Evolutionary conservation across 2,329 filamentous ascomycete genomes (phyloP), one percentile per base, ranked within the genome.

Genomic region (Arthrobotrys pseudoclavata): DNA sequence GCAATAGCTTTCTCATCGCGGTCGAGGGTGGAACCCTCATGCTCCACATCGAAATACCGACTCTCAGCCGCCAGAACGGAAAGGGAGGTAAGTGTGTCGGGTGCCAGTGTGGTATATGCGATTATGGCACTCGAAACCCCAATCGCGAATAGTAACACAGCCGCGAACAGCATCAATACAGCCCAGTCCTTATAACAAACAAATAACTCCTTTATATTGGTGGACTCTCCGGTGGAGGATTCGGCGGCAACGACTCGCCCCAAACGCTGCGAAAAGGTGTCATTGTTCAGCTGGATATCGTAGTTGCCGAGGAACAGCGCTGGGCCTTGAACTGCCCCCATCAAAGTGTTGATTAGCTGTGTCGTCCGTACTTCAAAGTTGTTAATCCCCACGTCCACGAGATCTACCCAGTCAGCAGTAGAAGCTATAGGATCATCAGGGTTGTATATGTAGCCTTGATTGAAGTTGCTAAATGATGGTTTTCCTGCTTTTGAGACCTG

Each of bases 361-460:
- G 55, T 15, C 55, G 6, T 42, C 10, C 55, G 31, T 22, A 61
- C 15, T 24, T 61, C 29, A 24, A 61, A 61, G 31, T 37, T 40
- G 2, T 40, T 18, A 5, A 42, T 22, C 18, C 55, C 55, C 31
- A 61, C 55, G 6, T 61, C 55, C 6, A n/a, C 55, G 6, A 61
- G 0, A 15, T 61, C 31, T 24, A 61, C 29, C 55, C 55, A 61
- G 29, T 20, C 15, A 15, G 9, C 34, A 6, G 12, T 18, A 13
- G 18, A 22, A 15, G 55, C 12, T 15, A 61, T 12, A 1, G 29
- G 15, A 26, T 61, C 31, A 15, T 61, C 55, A 26, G 55, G 55
- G 31, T 61, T 61, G 31, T 42, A 61, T 20, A 61, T 61, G 18
- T 61, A 61, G n/a, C 15, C 55, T 9, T 61, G 55, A 20, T 61